These are phyloP conservation scores for Tetrahymena elliotti DNA, from an alignment of 73 alveolate genomes.

Conservation along the genomic window DNA sequence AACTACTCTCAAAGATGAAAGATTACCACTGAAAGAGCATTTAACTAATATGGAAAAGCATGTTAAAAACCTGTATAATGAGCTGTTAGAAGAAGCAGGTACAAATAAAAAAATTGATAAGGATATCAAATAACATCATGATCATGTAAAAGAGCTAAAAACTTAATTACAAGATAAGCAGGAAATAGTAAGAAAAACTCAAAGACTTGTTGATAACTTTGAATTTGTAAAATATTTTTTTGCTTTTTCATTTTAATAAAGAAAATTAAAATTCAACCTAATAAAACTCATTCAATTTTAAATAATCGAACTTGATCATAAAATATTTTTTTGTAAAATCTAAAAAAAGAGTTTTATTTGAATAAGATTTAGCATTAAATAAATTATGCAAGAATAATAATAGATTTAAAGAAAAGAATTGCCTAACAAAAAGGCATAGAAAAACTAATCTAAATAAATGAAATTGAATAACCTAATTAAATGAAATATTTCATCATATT, in stretches of 20 bases:
- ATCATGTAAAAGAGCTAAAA: neutral
- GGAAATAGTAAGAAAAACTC: neutral
- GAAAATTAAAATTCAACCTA: no score
- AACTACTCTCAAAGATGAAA: constrained; percentile 25
- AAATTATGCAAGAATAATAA: no score
- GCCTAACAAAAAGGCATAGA: no score
- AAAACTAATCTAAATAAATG: no score
- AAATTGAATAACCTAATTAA: no score
- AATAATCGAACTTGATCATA: no score
- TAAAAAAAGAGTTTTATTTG: no score
- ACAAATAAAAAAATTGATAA: constrained; percentile 5
- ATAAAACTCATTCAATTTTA: no score
- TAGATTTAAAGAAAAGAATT: no score
- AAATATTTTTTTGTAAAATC: no score
- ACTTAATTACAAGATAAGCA: neutral
- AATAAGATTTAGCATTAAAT: no score
- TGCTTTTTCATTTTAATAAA: neutral
- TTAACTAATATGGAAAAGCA: constrained; percentile 28
- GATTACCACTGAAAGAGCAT: constrained; percentile 30
- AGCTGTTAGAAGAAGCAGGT: constrained; percentile 31
- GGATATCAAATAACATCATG: constrained; percentile 3
- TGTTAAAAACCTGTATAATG: constrained; percentile 21
- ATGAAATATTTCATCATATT: no score
- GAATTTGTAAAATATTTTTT: neutral
- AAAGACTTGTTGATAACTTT: constrained; percentile 15